These are phyloP conservation scores for Achlya hypogyna DNA, from an alignment of 352 stramenopile species.

Conservation along the genomic window DNA sequence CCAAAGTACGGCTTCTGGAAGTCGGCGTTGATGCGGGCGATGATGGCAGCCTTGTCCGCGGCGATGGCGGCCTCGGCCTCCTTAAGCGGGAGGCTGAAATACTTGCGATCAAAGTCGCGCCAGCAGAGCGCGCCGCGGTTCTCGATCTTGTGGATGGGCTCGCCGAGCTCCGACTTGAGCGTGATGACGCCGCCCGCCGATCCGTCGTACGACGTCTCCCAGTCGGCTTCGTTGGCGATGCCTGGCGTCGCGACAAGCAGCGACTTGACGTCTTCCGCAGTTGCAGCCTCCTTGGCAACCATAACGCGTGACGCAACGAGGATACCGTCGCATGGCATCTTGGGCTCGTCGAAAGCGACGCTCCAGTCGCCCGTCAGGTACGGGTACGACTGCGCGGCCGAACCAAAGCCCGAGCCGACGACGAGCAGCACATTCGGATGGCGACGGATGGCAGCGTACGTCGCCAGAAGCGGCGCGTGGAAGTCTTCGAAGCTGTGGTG, in stretches of 20 bases:
- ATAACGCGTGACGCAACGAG: slow-evolving; percentile 77
- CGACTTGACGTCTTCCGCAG: slow-evolving; percentile 71
- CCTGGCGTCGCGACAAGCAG: slow-evolving; percentile 71
- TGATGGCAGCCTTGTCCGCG: slow-evolving; percentile 67
- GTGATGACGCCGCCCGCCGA: slow-evolving; percentile 65
- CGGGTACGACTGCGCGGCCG: slow-evolving; percentile 65
- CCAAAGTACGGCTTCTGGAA: slow-evolving; percentile 89
- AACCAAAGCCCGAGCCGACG: slow-evolving; percentile 79
- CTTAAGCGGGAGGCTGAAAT: slow-evolving; percentile 67
- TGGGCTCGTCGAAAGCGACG: slow-evolving; percentile 31
- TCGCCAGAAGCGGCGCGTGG: slow-evolving; percentile 57
- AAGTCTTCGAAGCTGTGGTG: slow-evolving; percentile 88
- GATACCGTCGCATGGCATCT: slow-evolving; percentile 78
- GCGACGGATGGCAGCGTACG: slow-evolving; percentile 69
- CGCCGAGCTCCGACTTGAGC: slow-evolving; percentile 73
- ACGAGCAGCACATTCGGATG: slow-evolving; percentile 77
- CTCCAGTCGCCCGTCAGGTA: slow-evolving; percentile 85
- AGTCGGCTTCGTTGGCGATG: slow-evolving; percentile 58
- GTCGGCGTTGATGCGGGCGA: slow-evolving; percentile 68
- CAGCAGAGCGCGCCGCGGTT: slow-evolving; percentile 69
- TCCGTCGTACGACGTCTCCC: slow-evolving; percentile 70
- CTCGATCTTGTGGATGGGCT: slow-evolving; percentile 79
- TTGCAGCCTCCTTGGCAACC: slow-evolving; percentile 83
- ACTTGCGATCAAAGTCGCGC: slow-evolving; percentile 81
- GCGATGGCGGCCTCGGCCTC: slow-evolving; percentile 57